A percentile compares a stretch with the other conserved stretches of the same genome.
Conservation (phyloP, 2,329 filamentous ascomycete species). For the Pleomassaria siparia region DNA sequence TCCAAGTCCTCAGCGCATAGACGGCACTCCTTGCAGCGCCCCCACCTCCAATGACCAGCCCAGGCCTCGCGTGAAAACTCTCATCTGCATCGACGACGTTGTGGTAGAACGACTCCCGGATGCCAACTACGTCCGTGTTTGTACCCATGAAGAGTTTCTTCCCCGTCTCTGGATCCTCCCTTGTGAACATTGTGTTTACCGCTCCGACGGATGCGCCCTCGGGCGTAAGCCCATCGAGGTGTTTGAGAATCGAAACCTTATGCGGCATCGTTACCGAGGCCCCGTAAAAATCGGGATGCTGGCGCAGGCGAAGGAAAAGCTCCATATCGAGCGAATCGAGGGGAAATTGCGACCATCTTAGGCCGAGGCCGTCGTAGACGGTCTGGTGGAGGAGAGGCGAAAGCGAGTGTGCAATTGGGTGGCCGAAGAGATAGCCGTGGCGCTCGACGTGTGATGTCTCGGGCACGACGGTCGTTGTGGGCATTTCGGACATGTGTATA, state of each 20-base stretch:
- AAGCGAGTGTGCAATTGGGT: slow-evolving; percentile 59
- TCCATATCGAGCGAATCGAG: slow-evolving; percentile 50
- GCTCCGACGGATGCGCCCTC: slow-evolving; percentile 74
- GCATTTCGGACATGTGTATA: slow-evolving; percentile 10
- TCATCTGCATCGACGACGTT: slow-evolving; percentile 47
- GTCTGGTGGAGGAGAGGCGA: slow-evolving; percentile 58
- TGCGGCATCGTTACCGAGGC: slow-evolving; percentile 81
- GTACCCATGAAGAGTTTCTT: slow-evolving; percentile 65
- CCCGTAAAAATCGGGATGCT: slow-evolving; percentile 65
- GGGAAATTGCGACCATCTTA: slow-evolving; percentile 56
- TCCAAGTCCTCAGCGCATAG: slow-evolving; percentile 71
- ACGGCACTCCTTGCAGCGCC: slow-evolving; percentile 77
- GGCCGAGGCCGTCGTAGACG: slow-evolving; percentile 53
- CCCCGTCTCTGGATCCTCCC: slow-evolving; percentile 49
- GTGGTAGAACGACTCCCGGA: slow-evolving; percentile 68
- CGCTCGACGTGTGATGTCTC: slow-evolving; percentile 37
- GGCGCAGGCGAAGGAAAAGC: slow-evolving; percentile 52
- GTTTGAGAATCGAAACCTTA: slow-evolving; percentile 73
- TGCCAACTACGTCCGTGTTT: slow-evolving; percentile 80
- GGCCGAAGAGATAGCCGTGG: slow-evolving; percentile 59
- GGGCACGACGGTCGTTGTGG: slow-evolving; percentile 14
- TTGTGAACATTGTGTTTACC: slow-evolving; percentile 76
- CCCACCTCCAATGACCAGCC: slow-evolving; percentile 74
- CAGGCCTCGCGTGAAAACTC: slow-evolving; percentile 62
- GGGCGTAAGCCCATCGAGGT: slow-evolving; percentile 72